phyloP scores from a whole-genome alignment of 2,329 filamentous ascomycete genomes.

The Acrocalymma vagum region DNA sequence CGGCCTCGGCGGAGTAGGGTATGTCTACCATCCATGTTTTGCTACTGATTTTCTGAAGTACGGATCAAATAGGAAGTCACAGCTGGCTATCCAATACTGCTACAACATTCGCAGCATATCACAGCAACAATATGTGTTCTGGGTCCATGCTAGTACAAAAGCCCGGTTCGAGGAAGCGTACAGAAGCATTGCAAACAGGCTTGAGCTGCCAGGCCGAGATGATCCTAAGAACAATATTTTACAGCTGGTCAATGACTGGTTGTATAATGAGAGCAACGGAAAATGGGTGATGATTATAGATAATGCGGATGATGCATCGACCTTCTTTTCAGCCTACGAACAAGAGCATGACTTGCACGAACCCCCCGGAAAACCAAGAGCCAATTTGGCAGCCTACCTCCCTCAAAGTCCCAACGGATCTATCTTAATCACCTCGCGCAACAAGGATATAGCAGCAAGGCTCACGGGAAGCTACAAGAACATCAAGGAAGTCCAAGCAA shows the following conservation, averaged over 20 bases:
- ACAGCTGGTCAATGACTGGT: conserved; percentile 19
- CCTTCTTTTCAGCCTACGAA: conserved; percentile 2
- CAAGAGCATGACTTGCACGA: no score
- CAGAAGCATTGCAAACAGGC: conserved; percentile 16
- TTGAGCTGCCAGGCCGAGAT: conserved; percentile 14
- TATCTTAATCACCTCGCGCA: conserved; percentile 22
- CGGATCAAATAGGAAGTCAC: conserved; percentile 17
- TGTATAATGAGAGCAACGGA: conserved; percentile 17
- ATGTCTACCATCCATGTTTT: neutral
- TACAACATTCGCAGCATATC: conserved; percentile 22
- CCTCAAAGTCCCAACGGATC: conserved; percentile 22
- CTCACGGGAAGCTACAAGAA: conserved; percentile 20
- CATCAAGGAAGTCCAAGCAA: conserved; percentile 24
- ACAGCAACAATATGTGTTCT: conserved; percentile 32
- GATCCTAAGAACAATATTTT: conserved; percentile 18
- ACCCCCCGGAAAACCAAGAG: no score
- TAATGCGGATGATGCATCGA: conserved; percentile 18
- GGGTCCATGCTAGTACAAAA: conserved; percentile 32
- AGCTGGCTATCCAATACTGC: conserved; percentile 30
- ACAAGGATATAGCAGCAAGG: conserved; percentile 13
- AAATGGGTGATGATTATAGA: conserved; percentile 23
- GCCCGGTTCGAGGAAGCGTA: conserved; percentile 21
- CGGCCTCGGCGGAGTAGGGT: conserved; percentile 35
- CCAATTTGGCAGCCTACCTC: no score
- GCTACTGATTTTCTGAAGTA: conserved; percentile 1